phyloP scores from a whole-genome alignment of 768 basidiomycete species.

The Trametes villosa region DNA sequence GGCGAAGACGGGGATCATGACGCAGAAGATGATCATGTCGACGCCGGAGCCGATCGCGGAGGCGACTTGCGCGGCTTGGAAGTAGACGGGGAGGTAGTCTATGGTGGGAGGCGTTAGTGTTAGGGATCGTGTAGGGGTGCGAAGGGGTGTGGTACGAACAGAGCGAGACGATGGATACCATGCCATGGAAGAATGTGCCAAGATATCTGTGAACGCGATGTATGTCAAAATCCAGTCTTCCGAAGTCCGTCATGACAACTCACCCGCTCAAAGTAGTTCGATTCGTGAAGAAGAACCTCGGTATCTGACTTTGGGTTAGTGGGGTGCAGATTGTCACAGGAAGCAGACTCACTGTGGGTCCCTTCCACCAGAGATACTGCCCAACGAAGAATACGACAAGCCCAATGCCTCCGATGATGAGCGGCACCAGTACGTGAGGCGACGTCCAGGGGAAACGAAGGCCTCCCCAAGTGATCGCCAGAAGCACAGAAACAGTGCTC shows the following conservation, averaged over 20 bases:
- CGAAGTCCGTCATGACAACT: neutral
- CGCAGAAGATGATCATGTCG: conserved; percentile 37
- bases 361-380: conserved; percentile 1
- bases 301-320: neutral
- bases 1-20: conserved; percentile 42
- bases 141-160: conserved; percentile 21
- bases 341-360: conserved; percentile 1
- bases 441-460: conserved; percentile 43
- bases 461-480: conserved; percentile 49
- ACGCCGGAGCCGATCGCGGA: conserved; percentile 43
- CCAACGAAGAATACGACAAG: neutral
- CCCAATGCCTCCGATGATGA: conserved; percentile 23
- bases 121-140: neutral
- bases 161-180: conserved; percentile 28
- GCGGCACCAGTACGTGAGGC: conserved; percentile 42
- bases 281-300: conserved; percentile 8
- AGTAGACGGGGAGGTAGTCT: conserved; percentile 49
- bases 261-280: conserved; percentile 18
- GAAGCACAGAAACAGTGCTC: conserved; percentile 36
- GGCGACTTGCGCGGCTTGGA: conserved; percentile 46
- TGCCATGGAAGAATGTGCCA: conserved; percentile 38
- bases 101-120: neutral
- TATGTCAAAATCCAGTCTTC: neutral
- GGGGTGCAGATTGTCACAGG: neutral
- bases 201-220: conserved; percentile 34